These are phyloP conservation scores for Leccinum pellstonianum DNA, from an alignment of 768 basidiomycete species.

Conservation along the genomic window DNA sequence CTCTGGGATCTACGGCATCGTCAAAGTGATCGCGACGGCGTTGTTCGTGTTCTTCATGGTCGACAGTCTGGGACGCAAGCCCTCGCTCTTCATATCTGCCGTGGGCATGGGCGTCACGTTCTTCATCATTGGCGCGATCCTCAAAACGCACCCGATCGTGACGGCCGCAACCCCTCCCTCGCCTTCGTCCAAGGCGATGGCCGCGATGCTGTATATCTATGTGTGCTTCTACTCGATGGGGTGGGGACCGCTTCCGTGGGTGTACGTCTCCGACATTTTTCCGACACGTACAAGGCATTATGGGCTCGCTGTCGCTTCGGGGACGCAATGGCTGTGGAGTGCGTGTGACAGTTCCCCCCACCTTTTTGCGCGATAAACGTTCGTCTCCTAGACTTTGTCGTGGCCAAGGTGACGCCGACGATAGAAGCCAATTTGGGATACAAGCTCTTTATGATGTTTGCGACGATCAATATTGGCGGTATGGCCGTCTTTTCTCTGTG, in stretches of 20 bases:
- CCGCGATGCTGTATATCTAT: constrained; percentile 82
- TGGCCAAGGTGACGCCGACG: constrained; percentile 68
- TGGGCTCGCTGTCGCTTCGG: constrained; percentile 71
- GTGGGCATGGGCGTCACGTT: constrained; percentile 78
- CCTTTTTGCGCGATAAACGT: not conserved
- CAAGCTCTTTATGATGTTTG: constrained; percentile 80
- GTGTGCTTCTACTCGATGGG: constrained; percentile 89
- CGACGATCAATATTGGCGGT: constrained; percentile 66
- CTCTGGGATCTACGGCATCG: constrained; percentile 66
- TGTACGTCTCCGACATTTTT: constrained; percentile 84
- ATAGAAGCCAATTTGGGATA: constrained; percentile 61
- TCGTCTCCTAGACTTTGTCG: constrained; percentile 56
- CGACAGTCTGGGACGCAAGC: constrained; percentile 66
- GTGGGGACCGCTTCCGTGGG: constrained; percentile 70
- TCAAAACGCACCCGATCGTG: constrained; percentile 65
- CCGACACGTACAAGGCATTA: constrained; percentile 81
- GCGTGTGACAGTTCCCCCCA: constrained; percentile 23
- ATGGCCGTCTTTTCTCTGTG: constrained; percentile 69
- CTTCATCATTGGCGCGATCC: constrained; percentile 81
- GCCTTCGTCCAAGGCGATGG: constrained; percentile 72
- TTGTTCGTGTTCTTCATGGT: constrained; percentile 68
- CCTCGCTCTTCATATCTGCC: constrained; percentile 69
- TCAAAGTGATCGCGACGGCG: constrained; percentile 66
- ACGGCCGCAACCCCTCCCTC: constrained; percentile 46
- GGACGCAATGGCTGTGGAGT: constrained; percentile 85